Percentiles rank a stretch among this genome's conserved stretches.
phyloP scores from a whole-genome alignment of 1,139 yeast genomes.

The Pichia sp. region DNA sequence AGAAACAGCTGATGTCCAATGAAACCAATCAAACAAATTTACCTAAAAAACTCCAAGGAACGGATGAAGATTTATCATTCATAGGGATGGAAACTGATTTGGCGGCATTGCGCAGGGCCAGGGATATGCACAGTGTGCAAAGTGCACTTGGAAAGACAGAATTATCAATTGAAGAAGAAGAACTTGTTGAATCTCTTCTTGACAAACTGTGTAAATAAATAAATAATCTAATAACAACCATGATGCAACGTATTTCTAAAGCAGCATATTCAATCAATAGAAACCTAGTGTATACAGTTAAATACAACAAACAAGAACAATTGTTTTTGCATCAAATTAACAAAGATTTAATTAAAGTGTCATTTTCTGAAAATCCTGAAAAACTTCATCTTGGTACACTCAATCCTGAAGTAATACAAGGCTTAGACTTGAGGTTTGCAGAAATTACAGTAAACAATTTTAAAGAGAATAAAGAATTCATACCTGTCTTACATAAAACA shows the following conservation, averaged over 20 bases:
- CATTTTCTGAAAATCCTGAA: conserved; percentile 35
- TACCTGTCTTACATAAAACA: conserved; percentile 28
- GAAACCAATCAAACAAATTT: too few species aligned
- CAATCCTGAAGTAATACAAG: conserved; percentile 6
- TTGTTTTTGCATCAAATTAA: conserved; percentile 28
- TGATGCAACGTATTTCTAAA: conserved; percentile 3
- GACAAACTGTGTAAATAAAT: not conserved
- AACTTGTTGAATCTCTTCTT: not conserved
- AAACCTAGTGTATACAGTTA: conserved; percentile 17
- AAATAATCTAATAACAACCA: not conserved
- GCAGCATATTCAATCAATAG: conserved; percentile 15
- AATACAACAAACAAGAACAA: conserved; percentile 24
- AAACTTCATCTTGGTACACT: conserved; percentile 28
- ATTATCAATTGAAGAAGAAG: not conserved
- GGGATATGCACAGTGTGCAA: not conserved
- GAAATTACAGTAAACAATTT: conserved; percentile 19
- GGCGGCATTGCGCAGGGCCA: not conserved
- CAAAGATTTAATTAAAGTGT: conserved; percentile 31
- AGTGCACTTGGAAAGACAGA: not conserved
- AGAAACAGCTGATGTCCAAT: too few species aligned
- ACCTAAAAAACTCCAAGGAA: too few species aligned
- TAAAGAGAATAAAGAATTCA: conserved; percentile 26
- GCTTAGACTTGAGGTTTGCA: conserved; percentile 4
- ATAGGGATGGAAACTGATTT: not conserved
- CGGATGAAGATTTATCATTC: not conserved